A percentile compares a stretch with the other conserved stretches of the same genome.
phyloP scores from a whole-genome alignment of 129 eudicot genomes.

The Centaurea solstitialis region DNA sequence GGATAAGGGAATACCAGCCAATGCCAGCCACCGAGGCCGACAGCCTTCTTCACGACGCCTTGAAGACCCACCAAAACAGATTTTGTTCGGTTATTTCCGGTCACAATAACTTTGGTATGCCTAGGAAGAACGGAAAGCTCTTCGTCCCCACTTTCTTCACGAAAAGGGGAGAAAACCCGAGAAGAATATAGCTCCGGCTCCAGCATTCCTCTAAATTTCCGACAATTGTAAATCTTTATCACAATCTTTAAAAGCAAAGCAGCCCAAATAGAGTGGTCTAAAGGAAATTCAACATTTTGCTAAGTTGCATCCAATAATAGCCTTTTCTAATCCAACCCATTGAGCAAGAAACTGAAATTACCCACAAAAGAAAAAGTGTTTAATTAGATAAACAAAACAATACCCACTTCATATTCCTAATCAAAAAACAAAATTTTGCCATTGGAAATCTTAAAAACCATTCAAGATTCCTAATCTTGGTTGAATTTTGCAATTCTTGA shows the following conservation, averaged over 20 bases:
- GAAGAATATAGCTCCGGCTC: conserved; percentile 75
- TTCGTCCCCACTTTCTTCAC: conserved; percentile 97
- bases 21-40: conserved; percentile 99
- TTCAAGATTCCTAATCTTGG: conserved; percentile 8
- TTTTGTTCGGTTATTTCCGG: conserved; percentile 95
- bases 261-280: neutral
- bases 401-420: conserved; percentile 20
- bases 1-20: conserved; percentile 79
- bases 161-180: conserved; percentile 77
- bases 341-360: conserved; percentile 10
- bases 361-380: neutral
- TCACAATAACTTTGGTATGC: conserved; percentile 96
- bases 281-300: neutral
- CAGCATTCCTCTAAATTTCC: conserved; percentile 50
- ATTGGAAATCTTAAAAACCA: neutral
- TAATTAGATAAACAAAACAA: neutral
- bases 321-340: conserved; percentile 27
- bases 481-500: conserved; percentile 10
- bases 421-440: conserved; percentile 11
- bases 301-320: conserved; percentile 13
- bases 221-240: conserved; percentile 10
- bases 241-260: neutral
- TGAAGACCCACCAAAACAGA: conserved; percentile 97
- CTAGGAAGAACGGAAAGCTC: conserved; percentile 95
- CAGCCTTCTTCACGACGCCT: conserved; percentile 99